Percentiles rank a stretch among this genome's conserved stretches.
Evolutionary conservation across 768 basidiomycete genomes (phyloP).

Genomic region (Mycena haematopus): DNA sequence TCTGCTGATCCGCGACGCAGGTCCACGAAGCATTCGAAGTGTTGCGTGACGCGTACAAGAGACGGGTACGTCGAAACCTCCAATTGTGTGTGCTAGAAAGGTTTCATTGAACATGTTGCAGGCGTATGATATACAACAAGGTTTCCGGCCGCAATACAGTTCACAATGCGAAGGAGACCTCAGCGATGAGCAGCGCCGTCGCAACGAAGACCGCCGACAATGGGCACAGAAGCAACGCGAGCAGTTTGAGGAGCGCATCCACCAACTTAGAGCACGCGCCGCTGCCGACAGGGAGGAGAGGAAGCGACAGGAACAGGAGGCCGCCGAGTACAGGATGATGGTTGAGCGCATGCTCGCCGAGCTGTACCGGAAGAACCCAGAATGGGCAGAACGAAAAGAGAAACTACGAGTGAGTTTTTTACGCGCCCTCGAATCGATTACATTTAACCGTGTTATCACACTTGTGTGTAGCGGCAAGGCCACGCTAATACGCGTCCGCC

Average conservation of each 20-base stretch:
- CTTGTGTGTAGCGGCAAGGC: conserved; percentile 4
- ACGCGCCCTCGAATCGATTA: neutral
- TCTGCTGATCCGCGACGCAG: conserved; percentile 41
- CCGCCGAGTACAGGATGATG: conserved; percentile 46
- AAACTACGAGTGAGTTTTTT: conserved; percentile 53
- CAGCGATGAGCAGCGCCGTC: conserved; percentile 47
- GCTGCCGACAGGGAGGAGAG: conserved; percentile 43
- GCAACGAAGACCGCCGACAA: conserved; percentile 56
- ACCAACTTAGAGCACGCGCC: conserved; percentile 43
- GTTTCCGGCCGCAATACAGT: conserved; percentile 35
- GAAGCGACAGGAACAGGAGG: conserved; percentile 48
- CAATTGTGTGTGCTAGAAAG: neutral
- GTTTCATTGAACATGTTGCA: conserved; percentile 30
- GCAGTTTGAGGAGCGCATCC: conserved; percentile 57
- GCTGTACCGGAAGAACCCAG: conserved; percentile 61
- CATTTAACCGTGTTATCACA: conserved; percentile 14
- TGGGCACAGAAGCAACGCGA: conserved; percentile 60
- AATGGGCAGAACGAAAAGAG: conserved; percentile 63
- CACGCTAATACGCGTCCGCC: conserved; percentile 24
- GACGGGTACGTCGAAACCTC: conserved; percentile 50
- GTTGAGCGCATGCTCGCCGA: conserved; percentile 62
- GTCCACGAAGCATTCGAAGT: conserved; percentile 69
- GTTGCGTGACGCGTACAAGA: conserved; percentile 59
- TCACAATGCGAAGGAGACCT: conserved; percentile 35
- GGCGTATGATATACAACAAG: conserved; percentile 54